phyloP scores from a whole-genome alignment of 2,329 filamentous ascomycete species.

The Trichoderma semiorbis region DNA sequence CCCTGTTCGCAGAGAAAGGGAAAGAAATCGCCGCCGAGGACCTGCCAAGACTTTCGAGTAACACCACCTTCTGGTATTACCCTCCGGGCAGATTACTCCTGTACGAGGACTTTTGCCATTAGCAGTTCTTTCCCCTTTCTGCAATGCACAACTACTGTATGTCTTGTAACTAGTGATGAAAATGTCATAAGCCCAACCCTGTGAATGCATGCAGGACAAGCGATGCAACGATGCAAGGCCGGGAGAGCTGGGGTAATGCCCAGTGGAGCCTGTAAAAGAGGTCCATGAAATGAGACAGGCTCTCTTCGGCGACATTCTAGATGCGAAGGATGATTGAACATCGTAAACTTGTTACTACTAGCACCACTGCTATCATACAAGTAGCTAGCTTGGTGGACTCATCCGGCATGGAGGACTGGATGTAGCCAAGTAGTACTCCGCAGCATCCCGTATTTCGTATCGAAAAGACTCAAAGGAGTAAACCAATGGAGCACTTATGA shows the following conservation, averaged over 20 bases:
- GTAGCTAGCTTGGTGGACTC: background rate
- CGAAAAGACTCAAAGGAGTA: background rate
- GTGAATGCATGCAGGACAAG: background rate
- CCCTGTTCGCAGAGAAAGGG: background rate
- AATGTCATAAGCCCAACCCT: background rate
- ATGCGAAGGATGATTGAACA: background rate
- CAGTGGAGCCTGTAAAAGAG: background rate
- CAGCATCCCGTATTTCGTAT: background rate
- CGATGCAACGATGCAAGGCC: background rate
- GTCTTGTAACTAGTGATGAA: background rate
- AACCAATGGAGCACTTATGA: background rate
- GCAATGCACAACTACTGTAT: background rate
- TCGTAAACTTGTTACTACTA: background rate
- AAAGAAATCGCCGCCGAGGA: background rate
- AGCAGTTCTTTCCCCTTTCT: background rate
- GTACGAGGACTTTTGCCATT: background rate
- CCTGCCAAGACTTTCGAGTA: background rate
- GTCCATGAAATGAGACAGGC: background rate
- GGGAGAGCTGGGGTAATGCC: background rate
- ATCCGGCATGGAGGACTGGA: background rate
- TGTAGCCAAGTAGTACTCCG: background rate
- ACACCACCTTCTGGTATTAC: background rate
- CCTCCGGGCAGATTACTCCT: background rate
- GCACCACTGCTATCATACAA: background rate
- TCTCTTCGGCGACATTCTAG: background rate